Conservation (phyloP, 176 grass and related monocot species). For the Ensete glaucum region DNA sequence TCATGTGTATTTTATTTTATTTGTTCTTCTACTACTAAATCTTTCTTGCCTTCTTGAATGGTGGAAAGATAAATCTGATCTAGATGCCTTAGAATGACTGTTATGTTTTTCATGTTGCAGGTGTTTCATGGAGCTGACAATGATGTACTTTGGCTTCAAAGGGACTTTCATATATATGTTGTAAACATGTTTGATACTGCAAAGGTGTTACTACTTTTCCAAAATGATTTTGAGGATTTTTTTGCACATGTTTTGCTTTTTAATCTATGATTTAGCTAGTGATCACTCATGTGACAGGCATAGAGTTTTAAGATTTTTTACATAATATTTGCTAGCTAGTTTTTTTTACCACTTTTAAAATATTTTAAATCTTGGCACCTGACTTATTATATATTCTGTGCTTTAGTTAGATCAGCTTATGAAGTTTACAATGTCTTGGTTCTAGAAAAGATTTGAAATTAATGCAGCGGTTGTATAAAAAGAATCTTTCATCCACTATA, state of each 20-base stretch:
- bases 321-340: too few relatives aligned
- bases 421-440: too few relatives aligned
- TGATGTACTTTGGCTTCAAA: conserved; percentile 95
- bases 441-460: too few relatives aligned
- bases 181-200: conserved; percentile 99
- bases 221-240: background rate
- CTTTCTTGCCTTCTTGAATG: background rate
- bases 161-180: conserved; percentile 97
- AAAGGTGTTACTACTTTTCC: conserved; percentile 39
- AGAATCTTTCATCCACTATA: too few relatives aligned
- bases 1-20: conserved; percentile 1
- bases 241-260: background rate
- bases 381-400: too few relatives aligned
- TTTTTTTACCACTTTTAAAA: too few relatives aligned
- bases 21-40: background rate
- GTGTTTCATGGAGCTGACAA: conserved; percentile 94
- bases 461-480: too few relatives aligned
- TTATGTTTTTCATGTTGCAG: conserved; percentile 24
- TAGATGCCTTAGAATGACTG: background rate
- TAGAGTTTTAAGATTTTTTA: too few relatives aligned
- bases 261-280: background rate
- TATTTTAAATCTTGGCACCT: too few relatives aligned
- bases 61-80: background rate
- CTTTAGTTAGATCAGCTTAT: too few relatives aligned
- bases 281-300: background rate